These are phyloP conservation scores for Penicillium parvum DNA, from an alignment of 495 filamentous ascomycete genomes.

Conservation along the genomic window DNA sequence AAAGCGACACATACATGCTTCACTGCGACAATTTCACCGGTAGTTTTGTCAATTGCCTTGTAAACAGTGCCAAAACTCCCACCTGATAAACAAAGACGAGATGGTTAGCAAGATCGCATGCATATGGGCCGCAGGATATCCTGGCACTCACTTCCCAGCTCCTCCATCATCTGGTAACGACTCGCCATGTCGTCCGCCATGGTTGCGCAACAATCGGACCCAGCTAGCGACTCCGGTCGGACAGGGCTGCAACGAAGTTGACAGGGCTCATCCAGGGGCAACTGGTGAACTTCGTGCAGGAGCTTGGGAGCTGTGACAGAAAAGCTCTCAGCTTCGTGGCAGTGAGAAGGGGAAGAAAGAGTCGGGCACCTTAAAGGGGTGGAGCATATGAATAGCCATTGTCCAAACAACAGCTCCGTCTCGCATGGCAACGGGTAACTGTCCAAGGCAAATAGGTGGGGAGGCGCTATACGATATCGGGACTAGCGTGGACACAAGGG, in stretches of 20 bases:
- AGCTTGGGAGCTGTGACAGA: conserved; percentile 1
- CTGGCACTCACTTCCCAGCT: conserved; percentile 73
- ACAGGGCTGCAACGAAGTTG: conserved; percentile 13
- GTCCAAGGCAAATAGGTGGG: conserved; percentile 25
- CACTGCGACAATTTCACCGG: conserved; percentile 85
- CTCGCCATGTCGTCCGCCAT: conserved; percentile 64
- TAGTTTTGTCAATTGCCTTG: conserved; percentile 83
- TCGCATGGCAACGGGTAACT: conserved; percentile 37
- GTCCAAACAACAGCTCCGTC: conserved; percentile 35
- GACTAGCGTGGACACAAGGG: conserved; percentile 14
- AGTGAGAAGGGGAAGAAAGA: conserved; percentile 10
- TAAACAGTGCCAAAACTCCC: conserved; percentile 96
- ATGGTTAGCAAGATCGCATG: conserved; percentile 9
- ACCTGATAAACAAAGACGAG: conserved; percentile 45
- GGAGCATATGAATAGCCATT: conserved; percentile 23
- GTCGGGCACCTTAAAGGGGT: conserved; percentile 23
- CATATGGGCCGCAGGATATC: background rate
- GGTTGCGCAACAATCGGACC: conserved; percentile 22
- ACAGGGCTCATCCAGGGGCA: conserved; percentile 19
- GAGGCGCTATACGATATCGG: conserved; percentile 1
- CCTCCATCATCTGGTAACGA: conserved; percentile 86
- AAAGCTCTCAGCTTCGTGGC: conserved; percentile 6
- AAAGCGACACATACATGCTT: conserved; percentile 64
- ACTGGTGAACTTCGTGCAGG: conserved; percentile 2
- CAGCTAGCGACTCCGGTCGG: conserved; percentile 16